Evolutionary conservation across 2,329 filamentous ascomycete genomes (phyloP), one percentile per base, ranked within the genome.

Genomic region (Hymenotorrendiella dingleyae): DNA sequence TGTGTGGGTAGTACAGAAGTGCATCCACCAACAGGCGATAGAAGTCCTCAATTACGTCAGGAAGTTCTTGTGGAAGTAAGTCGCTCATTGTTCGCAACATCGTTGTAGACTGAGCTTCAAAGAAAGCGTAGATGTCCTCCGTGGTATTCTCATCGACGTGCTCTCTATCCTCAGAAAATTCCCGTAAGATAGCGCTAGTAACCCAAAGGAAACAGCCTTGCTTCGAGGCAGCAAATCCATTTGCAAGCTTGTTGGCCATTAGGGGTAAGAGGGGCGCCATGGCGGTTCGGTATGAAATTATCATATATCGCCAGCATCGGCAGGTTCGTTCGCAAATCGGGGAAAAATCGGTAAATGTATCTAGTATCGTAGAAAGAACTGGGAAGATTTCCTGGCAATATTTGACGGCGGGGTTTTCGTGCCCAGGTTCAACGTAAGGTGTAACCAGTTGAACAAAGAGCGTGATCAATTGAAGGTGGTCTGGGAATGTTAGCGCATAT

Each of bases 121-220:
- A 96, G 68, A 98, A 98, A 45, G 79, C 78, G 67, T 94, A 98
- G 43, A 98, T 94, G 51, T 85, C 85, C 42, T 88, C 81, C 12
- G 86, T 86, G 5, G 88, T 94, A n/a, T 76, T 71, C 38, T 82
- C 75, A 42, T 91, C 84, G 16, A 97, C 86, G 47, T 86, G 80
- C 54, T 95, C 89, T 30, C 86, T 80, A 30, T 91, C 89, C 55
- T 94, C 87, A 0, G 88, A 93, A 61, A 97, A 98, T 63, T 98
- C 93, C 46, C 93, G 84, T 22, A 98, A 76, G 49, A 98, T 94
- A 7, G 91, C 88, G 52, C 90, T 86, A 2, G 91, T 96, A 1
- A 93, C 91, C 93, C 93, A 98, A n/a, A 98, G 73, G 73, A 98
- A 98, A 63, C 91, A 96, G 10, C 93, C 93, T 65, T 98, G 91